phyloP scores from a whole-genome alignment of 345 rosid genomes.

The Adansonia digitata region DNA sequence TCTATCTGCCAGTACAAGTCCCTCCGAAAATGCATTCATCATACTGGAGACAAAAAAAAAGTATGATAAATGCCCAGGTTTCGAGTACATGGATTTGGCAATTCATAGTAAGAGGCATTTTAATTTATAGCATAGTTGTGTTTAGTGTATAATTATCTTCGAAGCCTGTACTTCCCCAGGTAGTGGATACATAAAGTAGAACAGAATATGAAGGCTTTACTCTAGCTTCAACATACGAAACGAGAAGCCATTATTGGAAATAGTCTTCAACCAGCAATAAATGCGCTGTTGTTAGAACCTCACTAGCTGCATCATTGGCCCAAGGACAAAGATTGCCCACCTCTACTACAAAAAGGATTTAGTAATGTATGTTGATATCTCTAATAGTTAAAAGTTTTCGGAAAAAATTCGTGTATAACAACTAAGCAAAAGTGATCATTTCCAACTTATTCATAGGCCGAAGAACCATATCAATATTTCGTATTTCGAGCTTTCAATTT shows the following conservation, averaged over 20 bases:
- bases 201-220: neutral
- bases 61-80: neutral
- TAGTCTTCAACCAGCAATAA: too few species aligned
- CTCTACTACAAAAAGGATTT: neutral
- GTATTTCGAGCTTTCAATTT: neutral
- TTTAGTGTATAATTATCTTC: neutral
- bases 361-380: neutral
- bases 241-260: neutral
- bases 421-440: neutral
- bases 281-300: too few species aligned
- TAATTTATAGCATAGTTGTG: neutral
- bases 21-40: slow-evolving; percentile 99
- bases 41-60: slow-evolving; percentile 34
- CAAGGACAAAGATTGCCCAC: too few species aligned
- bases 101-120: neutral
- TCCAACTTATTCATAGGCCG: neutral
- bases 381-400: neutral
- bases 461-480: neutral
- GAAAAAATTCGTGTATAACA: neutral
- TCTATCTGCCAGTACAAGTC: slow-evolving; percentile 75
- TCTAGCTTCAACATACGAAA: neutral
- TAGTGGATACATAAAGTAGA: neutral
- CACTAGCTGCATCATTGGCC: too few species aligned
- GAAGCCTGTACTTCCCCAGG: neutral
- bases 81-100: neutral